Base-by-base conservation (phyloP, 2,329 filamentous ascomycete species). In the Cladobotryum protrusum region DNA sequence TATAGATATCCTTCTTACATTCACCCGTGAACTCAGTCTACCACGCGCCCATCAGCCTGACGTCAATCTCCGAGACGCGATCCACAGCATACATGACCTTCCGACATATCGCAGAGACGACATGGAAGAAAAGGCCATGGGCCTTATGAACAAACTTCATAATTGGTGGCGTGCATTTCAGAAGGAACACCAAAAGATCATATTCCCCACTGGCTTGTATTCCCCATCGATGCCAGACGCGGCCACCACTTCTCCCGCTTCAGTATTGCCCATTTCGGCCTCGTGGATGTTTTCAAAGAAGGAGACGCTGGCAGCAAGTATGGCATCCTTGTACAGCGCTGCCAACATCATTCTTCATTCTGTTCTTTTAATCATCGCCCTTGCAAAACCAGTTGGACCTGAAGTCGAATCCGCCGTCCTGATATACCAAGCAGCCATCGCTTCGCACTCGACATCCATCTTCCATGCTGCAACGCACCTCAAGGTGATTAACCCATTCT, bases 1-100 rank as follows among this genome's bases (percentile, higher is more conserved):
- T 5, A 45, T 49, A 14, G 47, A 49, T 13, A 40, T 49, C 19
- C 47, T 49, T 11, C 47, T 49, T 13, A 39, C 42, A 4, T 49
- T 49, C 2, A 49, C 47, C 6, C 42, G 14, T 18, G 14, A 33
- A 8, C 34, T 49, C 14, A 41, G 40, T 14, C 47, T 49, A 20
- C 48, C 48, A 14, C 18, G 9, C 43, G 24, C 40, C 24, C 40
- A 49, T 5, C 42, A 41, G 7, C n/a, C 11, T 4, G 36, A 18
- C 8, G 24, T 24, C 24, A 44, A 35, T 2, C 15, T 49, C 20
- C 42, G 34, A 34, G 11, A 7, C 17, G 44, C 43, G 2, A 44
- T 49, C 29, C 32, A 45, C 8, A 13, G 35, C 17, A 39, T 49
- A 13, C 48, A 49, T 15, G 47, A 45, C 34, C 47, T 49, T 17